Base-by-base conservation (phyloP, 2,329 filamentous ascomycete species). In the Xylariaceae sp. region DNA sequence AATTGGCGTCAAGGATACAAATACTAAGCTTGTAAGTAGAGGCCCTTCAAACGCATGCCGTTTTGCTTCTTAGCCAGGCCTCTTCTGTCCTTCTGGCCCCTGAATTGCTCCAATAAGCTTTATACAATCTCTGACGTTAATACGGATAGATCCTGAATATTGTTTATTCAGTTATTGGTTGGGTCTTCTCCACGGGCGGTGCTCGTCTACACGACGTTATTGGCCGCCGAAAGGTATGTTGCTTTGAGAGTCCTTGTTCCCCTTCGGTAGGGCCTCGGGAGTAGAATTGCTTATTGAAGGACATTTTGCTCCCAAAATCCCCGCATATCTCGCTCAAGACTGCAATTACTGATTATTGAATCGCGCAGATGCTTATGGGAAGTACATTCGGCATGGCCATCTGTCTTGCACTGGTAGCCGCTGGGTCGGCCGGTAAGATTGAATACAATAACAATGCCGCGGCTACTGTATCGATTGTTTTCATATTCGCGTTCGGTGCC, bases 401-500 rank as follows among this genome's bases (percentile, higher is more conserved):
- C 3, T 74, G 70, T 33, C 67, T 76, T 11, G 67, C 73, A 12
- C 58, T 76, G 3, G 74, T 76, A 21, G 74, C 75, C 2, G 71
- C 70, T 1, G 71, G 73, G 1, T 72, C 75, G 1, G 72, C 71
- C 0, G 72, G 70, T 1, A 71, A 71, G 14, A 65, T 72, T n/a
- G 67, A 66, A 4, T 74, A 73, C 14, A 54, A 70, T 12, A 75
- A 73, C 31, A 71, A 66, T 52, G 67, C 70, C 1, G 72, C 68
- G 0, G 72, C 76, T 2, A 74, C 66, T 19, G 68, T 65, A 19
- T 70, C 71, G 8, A 75, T 76, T 24, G 71, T 71, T 6, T 76
- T 75, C 61, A 76, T 76, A 23, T 76, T 75, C 44, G 49, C 72
- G 6, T 76, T 76, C 55, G 74, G 75, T 4, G 74, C 71, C 16